Conservation (phyloP, 2,329 filamentous ascomycete species). For the Stagonosporopsis vannaccii region DNA sequence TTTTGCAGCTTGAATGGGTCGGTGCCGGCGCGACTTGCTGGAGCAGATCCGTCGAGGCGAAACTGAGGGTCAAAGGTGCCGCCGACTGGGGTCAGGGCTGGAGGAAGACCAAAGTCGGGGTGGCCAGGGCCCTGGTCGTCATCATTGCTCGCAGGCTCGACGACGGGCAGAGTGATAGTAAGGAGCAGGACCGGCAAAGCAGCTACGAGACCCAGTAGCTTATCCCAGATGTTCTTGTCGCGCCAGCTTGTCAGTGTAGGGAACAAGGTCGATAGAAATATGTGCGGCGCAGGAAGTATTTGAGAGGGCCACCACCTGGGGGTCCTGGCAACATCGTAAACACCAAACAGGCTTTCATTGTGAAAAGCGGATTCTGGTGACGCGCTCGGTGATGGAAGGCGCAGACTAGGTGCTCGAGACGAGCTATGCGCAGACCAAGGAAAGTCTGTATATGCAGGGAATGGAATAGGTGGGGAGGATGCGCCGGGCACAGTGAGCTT, state of each 20-base stretch:
- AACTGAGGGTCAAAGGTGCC: conserved; percentile 26
- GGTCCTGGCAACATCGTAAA: conserved; percentile 50
- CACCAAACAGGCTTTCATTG: conserved; percentile 52
- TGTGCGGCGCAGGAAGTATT: conserved; percentile 73
- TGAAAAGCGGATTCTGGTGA: conserved; percentile 59
- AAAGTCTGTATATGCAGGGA: conserved; percentile 71
- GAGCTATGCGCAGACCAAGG: conserved; percentile 50
- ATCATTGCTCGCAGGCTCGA: conserved; percentile 69
- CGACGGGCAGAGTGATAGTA: conserved; percentile 88
- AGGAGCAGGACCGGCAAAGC: conserved; percentile 91
- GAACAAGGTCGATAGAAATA: conserved; percentile 78
- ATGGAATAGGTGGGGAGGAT: conserved; percentile 64
- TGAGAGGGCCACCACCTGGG: conserved; percentile 84
- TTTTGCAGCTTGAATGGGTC: conserved; percentile 9
- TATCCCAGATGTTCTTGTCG: conserved; percentile 85
- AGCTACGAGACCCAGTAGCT: conserved; percentile 79
- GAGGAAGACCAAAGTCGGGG: conserved; percentile 44
- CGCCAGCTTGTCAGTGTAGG: conserved; percentile 85
- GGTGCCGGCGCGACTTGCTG: conserved; percentile 6
- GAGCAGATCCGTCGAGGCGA: conserved; percentile 17
- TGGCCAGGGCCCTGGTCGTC: conserved; percentile 33
- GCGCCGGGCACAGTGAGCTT: conserved; percentile 52
- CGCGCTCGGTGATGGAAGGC: conserved; percentile 61
- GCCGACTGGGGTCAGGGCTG: conserved; percentile 32
- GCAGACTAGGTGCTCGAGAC: conserved; percentile 63